Evolutionary conservation across 2,329 filamentous ascomycete species (phyloP), one percentile per base, ranked within the genome.

Genomic region (Aaosphaeria arxii): DNA sequence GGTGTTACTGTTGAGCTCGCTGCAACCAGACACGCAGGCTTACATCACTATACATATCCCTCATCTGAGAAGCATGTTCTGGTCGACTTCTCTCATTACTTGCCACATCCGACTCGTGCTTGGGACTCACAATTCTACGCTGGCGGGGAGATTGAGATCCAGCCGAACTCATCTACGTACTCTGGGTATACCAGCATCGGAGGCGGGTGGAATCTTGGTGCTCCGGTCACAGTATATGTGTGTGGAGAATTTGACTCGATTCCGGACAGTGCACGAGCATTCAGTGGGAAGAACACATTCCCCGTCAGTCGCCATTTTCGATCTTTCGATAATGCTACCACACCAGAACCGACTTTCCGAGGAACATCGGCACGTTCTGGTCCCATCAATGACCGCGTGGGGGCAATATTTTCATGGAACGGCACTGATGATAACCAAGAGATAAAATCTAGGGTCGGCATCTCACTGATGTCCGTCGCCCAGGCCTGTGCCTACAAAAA

Each of bases 351-450:
- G 4, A 66, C 59, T 2, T 70, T 56, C 29, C 58, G 55, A 1
- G 64, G 62, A 4, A 53, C 49, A 1, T 53, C 42, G 11, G 63
- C 66, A 5, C 57, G 59, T 4, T 64, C 66, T 7, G 66, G 66
- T 4, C 64, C 63, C 4, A 36, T 65, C 40, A 59, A 57, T 30
- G 56, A 81, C 50, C 75, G 78, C 7, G 67, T 81, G 1, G 78
- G 78, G 1, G 77, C 76, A 0, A 55, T 81, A 1, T 82, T 81
- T 49, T 71, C 70, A 1, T 83, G 79, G 64, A 59, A 63, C 49
- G 56, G 58, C 2, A 67, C 66, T 1, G 49, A 61, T 11, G 61
- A 55, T 13, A 45, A 61, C 1, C 54, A 68, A 0, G 65, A 66
- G 2, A 57, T 83, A 28, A 76, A 67, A 17, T 82, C 80, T 0